A percentile compares a stretch with the other conserved stretches of the same genome.
Conservation (phyloP, 208 protist genomes). For the Herpetomonas samuelpessoai region DNA sequence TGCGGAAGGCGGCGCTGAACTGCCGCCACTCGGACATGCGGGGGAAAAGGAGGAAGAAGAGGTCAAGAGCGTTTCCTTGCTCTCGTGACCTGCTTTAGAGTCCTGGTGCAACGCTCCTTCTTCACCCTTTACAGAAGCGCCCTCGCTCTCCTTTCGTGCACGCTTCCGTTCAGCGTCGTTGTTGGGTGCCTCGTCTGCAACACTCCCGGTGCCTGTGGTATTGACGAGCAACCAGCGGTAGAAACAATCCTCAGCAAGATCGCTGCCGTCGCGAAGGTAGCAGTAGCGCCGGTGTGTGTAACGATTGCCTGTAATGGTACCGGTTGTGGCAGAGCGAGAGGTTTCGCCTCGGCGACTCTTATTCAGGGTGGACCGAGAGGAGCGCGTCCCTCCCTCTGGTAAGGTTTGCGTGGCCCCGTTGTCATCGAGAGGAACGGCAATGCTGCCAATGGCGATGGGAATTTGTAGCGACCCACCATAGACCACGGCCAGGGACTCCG, state of each 20-base stretch:
- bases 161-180: neutral
- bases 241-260: constrained; percentile 48
- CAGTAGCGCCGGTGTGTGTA: constrained; percentile 75
- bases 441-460: constrained; percentile 50
- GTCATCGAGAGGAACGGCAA: constrained; percentile 46
- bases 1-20: neutral
- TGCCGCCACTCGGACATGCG: neutral
- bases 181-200: neutral
- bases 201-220: neutral
- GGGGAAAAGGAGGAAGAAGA: too few relatives aligned
- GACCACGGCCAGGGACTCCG: constrained; percentile 28
- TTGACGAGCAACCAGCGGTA: constrained; percentile 54
- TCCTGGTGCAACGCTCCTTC: neutral
- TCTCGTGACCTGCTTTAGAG: too few relatives aligned
- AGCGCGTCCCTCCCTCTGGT: too few relatives aligned
- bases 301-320: constrained; percentile 29
- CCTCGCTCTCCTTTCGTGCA: neutral
- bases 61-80: too few relatives aligned
- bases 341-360: neutral
- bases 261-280: constrained; percentile 72
- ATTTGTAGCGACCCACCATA: constrained; percentile 64
- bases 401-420: too few relatives aligned
- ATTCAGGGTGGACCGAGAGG: too few relatives aligned
- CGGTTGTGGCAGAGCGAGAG: neutral
- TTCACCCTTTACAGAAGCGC: neutral